Base-by-base conservation (phyloP, 2,329 filamentous ascomycete species). In the Nectriaceae sp. region DNA sequence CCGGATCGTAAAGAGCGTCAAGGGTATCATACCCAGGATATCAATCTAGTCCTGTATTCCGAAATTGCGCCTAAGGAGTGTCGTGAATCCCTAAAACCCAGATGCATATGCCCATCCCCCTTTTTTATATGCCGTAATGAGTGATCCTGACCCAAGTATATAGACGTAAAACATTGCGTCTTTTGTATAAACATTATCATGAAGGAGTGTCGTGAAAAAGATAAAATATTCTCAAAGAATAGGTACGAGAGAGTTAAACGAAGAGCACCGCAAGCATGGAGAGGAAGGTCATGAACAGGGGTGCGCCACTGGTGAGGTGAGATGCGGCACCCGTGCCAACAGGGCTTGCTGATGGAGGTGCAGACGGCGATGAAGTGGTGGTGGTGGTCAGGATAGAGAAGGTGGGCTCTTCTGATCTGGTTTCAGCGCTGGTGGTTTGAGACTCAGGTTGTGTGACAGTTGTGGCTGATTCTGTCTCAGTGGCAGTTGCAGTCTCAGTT, bases 141-240 rank as follows among this genome's bases (percentile, higher is more conserved):
- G 48, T 56, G 50, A 56, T 41, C 45, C 37, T 56, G 50, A 56
- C 42, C 45, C 37, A 55, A 47, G 45, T 38, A 37, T 21, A 53
- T 36, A 48, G 58, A 40, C 51, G 48, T 22, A 37, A 37, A 57
- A 47, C 52, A 47, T 56, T 36, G 13, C n/a, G 41, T 52, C 49
- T 36, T 55, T 31, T 20, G 11, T 39, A 47, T 55, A 55, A 44
- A 53, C 51, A 54, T 62, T 52, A 57, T 51, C 22, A 21, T 56
- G 45, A 62, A 62, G 40, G 61, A 64, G 55, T 54, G 61, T 60
- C 33, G 36, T 59, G 60, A 60, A 64, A 31, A 39, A 21, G 40
- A 20, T 21, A 35, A 36, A 44, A 24, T 21, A 38, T 40, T 5
- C 44, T 50, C 11, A 29, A 29, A 50, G 37, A 22, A 18, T 22